phyloP scores from a whole-genome alignment of 2,329 filamentous ascomycete species.

The Ceratocystis smalleyi region DNA sequence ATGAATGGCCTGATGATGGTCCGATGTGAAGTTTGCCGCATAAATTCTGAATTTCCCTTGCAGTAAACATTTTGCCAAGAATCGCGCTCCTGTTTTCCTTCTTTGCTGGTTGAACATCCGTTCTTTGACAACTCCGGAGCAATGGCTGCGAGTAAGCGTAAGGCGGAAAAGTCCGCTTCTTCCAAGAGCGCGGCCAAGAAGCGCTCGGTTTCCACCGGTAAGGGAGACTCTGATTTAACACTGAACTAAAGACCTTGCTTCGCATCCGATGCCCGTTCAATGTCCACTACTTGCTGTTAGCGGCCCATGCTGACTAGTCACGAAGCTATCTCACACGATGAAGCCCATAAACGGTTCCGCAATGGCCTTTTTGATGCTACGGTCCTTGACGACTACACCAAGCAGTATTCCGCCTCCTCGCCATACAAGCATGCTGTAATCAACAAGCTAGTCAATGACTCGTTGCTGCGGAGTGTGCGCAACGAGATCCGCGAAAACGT shows the following conservation, averaged over 20 bases:
- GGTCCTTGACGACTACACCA: constrained; percentile 43
- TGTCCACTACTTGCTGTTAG: neutral
- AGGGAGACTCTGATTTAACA: constrained; percentile 17
- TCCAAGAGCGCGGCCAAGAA: constrained; percentile 35
- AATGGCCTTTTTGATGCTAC: constrained; percentile 47
- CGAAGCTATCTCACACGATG: constrained; percentile 17
- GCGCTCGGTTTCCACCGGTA: constrained; percentile 35
- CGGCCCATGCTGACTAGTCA: neutral
- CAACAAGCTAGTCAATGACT: constrained; percentile 59
- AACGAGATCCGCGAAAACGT: constrained; percentile 80
- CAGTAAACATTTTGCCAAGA: neutral
- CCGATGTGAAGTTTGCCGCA: constrained; percentile 1
- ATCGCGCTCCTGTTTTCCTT: constrained; percentile 2
- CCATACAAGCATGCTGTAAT: constrained; percentile 93
- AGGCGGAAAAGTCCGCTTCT: constrained; percentile 34
- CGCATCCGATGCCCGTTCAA: constrained; percentile 11
- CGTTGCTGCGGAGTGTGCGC: constrained; percentile 72
- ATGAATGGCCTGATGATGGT: constrained; percentile 16
- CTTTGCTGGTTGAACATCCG: neutral
- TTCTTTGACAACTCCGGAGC: constrained; percentile 18
- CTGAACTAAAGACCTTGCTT: neutral
- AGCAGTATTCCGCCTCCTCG: constrained; percentile 45
- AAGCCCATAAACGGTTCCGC: constrained; percentile 43
- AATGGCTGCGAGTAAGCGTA: constrained; percentile 40
- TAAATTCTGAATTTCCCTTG: constrained; percentile 4